Evolutionary conservation across 2,329 filamentous ascomycete species (phyloP).

Genomic region (Sphaerulina musiva): DNA sequence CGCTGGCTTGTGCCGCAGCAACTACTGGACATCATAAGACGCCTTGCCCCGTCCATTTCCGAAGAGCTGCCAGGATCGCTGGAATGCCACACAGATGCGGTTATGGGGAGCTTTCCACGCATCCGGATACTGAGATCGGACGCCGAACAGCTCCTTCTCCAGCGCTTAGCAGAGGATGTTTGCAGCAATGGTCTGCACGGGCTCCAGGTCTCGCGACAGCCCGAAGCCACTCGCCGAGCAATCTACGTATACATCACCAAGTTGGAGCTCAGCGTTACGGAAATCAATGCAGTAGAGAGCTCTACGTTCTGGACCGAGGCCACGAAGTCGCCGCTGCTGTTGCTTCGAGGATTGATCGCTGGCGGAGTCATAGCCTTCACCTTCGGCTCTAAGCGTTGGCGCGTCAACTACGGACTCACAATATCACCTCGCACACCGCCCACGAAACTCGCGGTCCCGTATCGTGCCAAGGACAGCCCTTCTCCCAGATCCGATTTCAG

Average conservation of each 20-base stretch:
- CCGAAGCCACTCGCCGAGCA: slow-evolving; percentile 11
- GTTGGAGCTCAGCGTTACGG: slow-evolving; percentile 9
- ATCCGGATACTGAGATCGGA: slow-evolving; percentile 49
- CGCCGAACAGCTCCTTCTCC: slow-evolving; percentile 40
- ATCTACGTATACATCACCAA: slow-evolving; percentile 21
- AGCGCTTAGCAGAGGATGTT: slow-evolving; percentile 31
- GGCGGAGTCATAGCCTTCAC: slow-evolving; percentile 54
- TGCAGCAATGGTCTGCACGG: slow-evolving; percentile 26
- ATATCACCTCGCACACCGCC: slow-evolving; percentile 40
- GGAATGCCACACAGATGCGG: slow-evolving; percentile 6
- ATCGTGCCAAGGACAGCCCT: slow-evolving; percentile 57
- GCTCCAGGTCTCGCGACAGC: slow-evolving; percentile 18
- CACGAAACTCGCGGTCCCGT: slow-evolving; percentile 56
- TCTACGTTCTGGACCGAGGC: slow-evolving; percentile 15
- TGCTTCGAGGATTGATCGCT: slow-evolving; percentile 58
- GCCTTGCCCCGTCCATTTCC: slow-evolving; percentile 1
- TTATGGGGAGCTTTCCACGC: slow-evolving; percentile 45
- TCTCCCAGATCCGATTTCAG: slow-evolving; percentile 59
- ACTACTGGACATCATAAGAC: slow-evolving; percentile 31
- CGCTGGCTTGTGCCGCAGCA: slow-evolving; percentile 38
- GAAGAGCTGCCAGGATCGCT: slow-evolving; percentile 16
- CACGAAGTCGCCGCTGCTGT: slow-evolving; percentile 39
- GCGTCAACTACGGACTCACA: slow-evolving; percentile 51
- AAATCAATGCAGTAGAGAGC: slow-evolving; percentile 12
- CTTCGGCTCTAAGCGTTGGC: slow-evolving; percentile 58